A percentile compares a stretch with the other conserved stretches of the same genome.
Evolutionary conservation across 2,329 filamentous ascomycete species (phyloP).

Genomic region (Fusarium mexicanum): DNA sequence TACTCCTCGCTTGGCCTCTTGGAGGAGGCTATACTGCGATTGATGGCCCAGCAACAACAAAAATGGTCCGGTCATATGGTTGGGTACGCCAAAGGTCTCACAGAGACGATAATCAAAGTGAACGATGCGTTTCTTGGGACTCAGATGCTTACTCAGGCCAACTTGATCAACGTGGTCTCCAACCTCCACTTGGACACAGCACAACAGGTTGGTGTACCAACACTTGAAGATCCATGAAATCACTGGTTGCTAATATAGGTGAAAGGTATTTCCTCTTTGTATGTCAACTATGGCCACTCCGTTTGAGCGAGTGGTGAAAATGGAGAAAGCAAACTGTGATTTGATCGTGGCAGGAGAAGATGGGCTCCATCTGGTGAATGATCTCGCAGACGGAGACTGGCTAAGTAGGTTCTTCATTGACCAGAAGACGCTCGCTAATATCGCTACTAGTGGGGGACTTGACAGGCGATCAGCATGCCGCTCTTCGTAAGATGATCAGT

Average conservation of each 20-base stretch:
- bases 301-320: not conserved
- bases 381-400: not conserved
- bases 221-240: not conserved
- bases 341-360: not conserved
- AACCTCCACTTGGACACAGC: not conserved
- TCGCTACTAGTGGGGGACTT: fast-evolving
- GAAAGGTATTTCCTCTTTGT: not conserved
- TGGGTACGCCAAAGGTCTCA: not conserved
- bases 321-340: not conserved
- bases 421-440: fast-evolving
- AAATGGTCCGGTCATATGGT: not conserved
- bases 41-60: fast-evolving
- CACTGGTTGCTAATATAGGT: not conserved
- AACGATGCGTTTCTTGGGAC: constrained; percentile 17
- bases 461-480: fast-evolving
- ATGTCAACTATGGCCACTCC: not conserved
- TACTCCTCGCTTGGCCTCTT: not conserved
- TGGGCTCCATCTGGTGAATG: not conserved
- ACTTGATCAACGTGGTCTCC: constrained; percentile 2
- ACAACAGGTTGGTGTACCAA: not conserved
- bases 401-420: not conserved
- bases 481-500: not conserved
- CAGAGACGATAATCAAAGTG: not conserved
- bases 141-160: constrained; percentile 3
- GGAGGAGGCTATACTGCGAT: not conserved